A percentile compares a stretch with the other conserved stretches of the same genome.
These are phyloP conservation scores for Aspergillus conjunctus DNA, from an alignment of 495 filamentous ascomycete genomes.

Conservation along the genomic window DNA sequence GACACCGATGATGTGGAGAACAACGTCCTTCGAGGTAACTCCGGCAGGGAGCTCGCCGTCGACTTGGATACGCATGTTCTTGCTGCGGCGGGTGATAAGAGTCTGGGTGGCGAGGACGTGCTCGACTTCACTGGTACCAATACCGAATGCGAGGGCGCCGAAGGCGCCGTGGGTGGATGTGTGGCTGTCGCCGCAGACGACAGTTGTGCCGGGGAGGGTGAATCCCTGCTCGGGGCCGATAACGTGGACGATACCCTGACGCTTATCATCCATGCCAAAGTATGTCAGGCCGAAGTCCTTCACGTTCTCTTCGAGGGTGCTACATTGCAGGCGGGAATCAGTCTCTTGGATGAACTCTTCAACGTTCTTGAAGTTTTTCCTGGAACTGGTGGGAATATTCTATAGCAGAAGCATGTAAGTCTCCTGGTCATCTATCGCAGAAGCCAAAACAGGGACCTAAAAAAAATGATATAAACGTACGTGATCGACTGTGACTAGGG, in stretches of 20 bases:
- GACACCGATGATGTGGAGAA: conserved; percentile 89
- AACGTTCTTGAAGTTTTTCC: conserved; percentile 87
- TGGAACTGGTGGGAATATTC: conserved; percentile 89
- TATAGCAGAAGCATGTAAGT: conserved; percentile 39
- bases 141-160: conserved; percentile 92
- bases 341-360: conserved; percentile 85
- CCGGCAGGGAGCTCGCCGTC: conserved; percentile 88
- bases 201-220: conserved; percentile 94
- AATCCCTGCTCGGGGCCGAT: conserved; percentile 99
- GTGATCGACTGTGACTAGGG: conserved; percentile 94
- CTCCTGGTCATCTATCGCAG: neutral
- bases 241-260: conserved; percentile 97
- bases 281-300: conserved; percentile 96
- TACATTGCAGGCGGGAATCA: conserved; percentile 90
- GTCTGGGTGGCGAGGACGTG: conserved; percentile 97
- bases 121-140: conserved; percentile 97
- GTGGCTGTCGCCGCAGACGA: conserved; percentile 97
- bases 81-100: conserved; percentile 89
- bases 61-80: conserved; percentile 98
- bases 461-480: conserved; percentile 57
- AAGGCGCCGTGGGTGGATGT: conserved; percentile 98
- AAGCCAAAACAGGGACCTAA: neutral
- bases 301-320: conserved; percentile 95
- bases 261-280: conserved; percentile 93
- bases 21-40: conserved; percentile 94